Base-by-base conservation (phyloP, 495 filamentous ascomycete species). In the Hypoxylon fragiforme region DNA sequence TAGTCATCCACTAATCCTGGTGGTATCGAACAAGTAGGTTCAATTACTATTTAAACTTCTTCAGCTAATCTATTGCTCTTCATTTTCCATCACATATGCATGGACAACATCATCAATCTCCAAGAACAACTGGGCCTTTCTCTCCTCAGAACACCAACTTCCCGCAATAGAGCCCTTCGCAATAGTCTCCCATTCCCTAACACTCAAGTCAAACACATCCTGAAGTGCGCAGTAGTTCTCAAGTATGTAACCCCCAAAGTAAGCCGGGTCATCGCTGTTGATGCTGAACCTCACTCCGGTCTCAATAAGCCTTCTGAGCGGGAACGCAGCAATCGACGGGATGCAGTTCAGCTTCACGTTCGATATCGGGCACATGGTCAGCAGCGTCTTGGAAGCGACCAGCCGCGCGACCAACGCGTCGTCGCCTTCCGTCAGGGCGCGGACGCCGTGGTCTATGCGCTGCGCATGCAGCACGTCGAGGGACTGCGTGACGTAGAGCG, bases 191-290 rank as follows among this genome's bases (percentile, higher is more conserved):
- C 88, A 91, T 50, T 91, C 86, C 14, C 71, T 62, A 2, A 83
- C 64, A 13, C 63, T 76, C 52, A 92, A 57, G 22, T 74, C 63
- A 69, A 86, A 87, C 12, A 85, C 85, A 50, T 89, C 86, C 65
- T 90, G 84, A 9, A 90, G 85, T 3, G 82, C 84, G 54, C 83
- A 89, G 65, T 88, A 90, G 56, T 89, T 89, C 62, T 88, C 84
- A 50, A 86, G 70, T 45, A 90, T 83, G 67, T 89, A 90, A 0
- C 83, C 85, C 4, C 87, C 87, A 75, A 91, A 91, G 67, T 91
- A 92, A 7, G 86, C 87, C 38, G 88, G 88, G 65, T 91, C 88
- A 64, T 92, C 86, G 62, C 85, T 86, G 56, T 88, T 88, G 48
- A 89, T 81, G 7, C 82, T 84, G 55, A 89, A 88, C 63, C 71